Evolutionary conservation across 306 rosid genomes (phyloP), one percentile per base, ranked within the genome.

Genomic region (Trifolium dubium): DNA sequence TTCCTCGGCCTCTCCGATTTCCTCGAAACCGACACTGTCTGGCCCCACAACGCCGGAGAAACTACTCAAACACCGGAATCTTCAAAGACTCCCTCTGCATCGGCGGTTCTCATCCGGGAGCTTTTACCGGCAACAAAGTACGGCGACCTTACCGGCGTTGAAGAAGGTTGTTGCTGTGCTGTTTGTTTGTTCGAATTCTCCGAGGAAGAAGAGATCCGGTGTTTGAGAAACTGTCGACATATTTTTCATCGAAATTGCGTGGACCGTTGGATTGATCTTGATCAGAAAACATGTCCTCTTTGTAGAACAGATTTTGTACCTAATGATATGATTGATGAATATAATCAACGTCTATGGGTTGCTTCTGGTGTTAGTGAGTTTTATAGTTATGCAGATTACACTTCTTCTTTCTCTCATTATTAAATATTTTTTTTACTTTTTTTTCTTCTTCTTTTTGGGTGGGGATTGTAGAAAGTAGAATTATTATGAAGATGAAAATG

Each of bases 251-350:
- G 91, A 72, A 53, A 82, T 2, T 93, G 98, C 70, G 70, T 93
- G 68, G 98, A 93, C 90, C 92, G 98, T 79, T 93, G 98, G 98
- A 88, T 93, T 86, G 96, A 93, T 72, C 98, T 86, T 11, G 96
- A 93, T 68, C 97, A 89, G 85, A 89, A 86, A 70, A 91, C 97
- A 2, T 93, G 98, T 18, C 98, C 98, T 2, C 87, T 93, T 4
- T 93, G 98, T 71, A 81, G 98, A 78, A 85, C 92, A 29, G 82
- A 88, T 1, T 89, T 93, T 28, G 89, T 93, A 4, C 96, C 97
- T 0, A 89, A 89, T 58, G 85, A 83, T 76, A 86, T 84, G 90
- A 59, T 67, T 40, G 88, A 84, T 15, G 96, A 89, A 54, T 89
- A 85, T 44, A 80, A 93, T 86, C 91, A 84, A 76, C 97, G 97